Percentiles rank a stretch among this genome's conserved stretches.
Evolutionary conservation across 306 rosid genomes (phyloP).

Genomic region (Citrullus colocynthis): DNA sequence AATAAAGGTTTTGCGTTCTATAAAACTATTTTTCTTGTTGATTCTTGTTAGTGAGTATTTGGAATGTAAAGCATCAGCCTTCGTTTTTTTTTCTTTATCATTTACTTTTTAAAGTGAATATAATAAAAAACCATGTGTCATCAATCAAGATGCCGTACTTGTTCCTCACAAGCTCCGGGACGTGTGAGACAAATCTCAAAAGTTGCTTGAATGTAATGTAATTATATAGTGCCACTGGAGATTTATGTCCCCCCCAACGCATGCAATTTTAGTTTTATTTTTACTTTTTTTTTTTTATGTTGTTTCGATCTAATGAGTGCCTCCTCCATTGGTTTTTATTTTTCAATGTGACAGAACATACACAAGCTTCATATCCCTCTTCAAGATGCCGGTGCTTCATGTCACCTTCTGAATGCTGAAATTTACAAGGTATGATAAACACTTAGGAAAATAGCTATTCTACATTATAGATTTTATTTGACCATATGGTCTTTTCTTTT

Average conservation of each 20-base stretch:
- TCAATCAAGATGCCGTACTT: background rate
- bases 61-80: background rate
- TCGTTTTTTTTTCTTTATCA: background rate
- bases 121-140: background rate
- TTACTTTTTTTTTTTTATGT: conserved; percentile 8
- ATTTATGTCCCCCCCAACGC: background rate
- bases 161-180: background rate
- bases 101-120: background rate
- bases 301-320: conserved; percentile 10
- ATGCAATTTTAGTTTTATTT: background rate
- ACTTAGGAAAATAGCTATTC: background rate
- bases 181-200: background rate
- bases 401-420: conserved; percentile 46
- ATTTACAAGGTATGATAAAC: conserved; percentile 56
- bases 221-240: background rate
- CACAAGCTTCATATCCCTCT: conserved; percentile 43
- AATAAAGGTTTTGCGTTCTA: background rate
- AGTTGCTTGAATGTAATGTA: background rate
- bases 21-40: background rate
- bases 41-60: background rate
- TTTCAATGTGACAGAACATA: conserved; percentile 52
- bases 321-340: background rate
- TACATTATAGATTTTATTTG: background rate
- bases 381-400: conserved; percentile 31
- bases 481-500: background rate